Conservation (phyloP, 805 yeast species). For the Tetrapisispora phaffii region DNA sequence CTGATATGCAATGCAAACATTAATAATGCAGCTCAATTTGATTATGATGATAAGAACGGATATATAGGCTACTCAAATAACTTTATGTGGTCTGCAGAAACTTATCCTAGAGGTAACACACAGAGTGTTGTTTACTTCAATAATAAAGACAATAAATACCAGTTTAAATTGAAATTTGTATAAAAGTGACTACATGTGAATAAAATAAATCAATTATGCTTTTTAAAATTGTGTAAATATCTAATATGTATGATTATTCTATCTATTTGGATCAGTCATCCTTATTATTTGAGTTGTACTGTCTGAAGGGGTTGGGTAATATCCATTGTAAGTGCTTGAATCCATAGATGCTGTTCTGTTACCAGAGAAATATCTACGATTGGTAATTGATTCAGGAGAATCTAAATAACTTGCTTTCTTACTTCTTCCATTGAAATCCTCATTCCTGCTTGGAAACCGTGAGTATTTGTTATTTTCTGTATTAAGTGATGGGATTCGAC, state of each 20-base stretch:
- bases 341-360: not conserved
- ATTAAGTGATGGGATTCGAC: not conserved
- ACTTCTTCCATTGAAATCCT: not conserved
- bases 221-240: not conserved
- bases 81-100: conserved; percentile 47
- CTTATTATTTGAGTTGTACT: conserved; percentile 5
- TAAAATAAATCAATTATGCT: not conserved
- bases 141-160: conserved; percentile 30
- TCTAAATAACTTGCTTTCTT: not conserved
- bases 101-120: conserved; percentile 34
- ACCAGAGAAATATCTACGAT: not conserved
- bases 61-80: conserved; percentile 53
- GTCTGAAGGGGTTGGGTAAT: conserved; percentile 1
- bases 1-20: conserved; percentile 28
- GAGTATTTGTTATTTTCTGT: conserved; percentile 1
- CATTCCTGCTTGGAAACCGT: not conserved
- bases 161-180: conserved; percentile 32
- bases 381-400: not conserved
- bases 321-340: not conserved
- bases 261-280: conserved; percentile 4
- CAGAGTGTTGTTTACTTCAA: conserved; percentile 39
- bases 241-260: not conserved
- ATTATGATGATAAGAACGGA: conserved; percentile 36
- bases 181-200: conserved; percentile 1
- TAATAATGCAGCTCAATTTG: conserved; percentile 45